Conservation (phyloP, 2,329 filamentous ascomycete genomes). For the Diaporthe batatas region DNA sequence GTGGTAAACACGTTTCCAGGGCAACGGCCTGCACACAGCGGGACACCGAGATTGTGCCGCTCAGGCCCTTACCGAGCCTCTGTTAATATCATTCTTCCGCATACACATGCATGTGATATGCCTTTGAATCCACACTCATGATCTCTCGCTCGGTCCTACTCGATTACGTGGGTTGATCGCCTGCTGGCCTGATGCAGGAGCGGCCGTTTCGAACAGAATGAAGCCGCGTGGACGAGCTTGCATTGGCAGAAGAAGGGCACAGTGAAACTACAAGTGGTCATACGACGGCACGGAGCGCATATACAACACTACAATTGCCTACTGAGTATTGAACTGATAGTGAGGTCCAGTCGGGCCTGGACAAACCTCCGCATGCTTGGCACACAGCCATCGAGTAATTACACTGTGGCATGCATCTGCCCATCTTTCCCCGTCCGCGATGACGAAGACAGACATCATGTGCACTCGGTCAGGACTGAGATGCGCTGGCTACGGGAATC, state of each 20-base stretch:
- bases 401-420: not conserved
- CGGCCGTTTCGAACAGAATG: not conserved
- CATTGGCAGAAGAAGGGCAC: not conserved
- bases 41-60: not conserved
- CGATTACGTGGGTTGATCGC: too few relatives aligned
- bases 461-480: not conserved
- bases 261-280: not conserved
- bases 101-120: too few relatives aligned
- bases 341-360: not conserved
- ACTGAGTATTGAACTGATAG: not conserved
- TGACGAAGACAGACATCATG: conserved; percentile 14
- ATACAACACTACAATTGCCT: not conserved
- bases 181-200: not conserved
- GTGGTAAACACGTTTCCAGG: conserved; percentile 33
- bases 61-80: too few relatives aligned
- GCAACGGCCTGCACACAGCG: conserved; percentile 26
- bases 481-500: not conserved
- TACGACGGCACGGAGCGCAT: not conserved
- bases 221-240: not conserved
- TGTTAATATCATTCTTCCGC: too few relatives aligned
- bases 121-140: not conserved
- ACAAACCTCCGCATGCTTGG: not conserved
- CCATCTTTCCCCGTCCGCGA: not conserved
- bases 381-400: not conserved
- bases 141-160: too few relatives aligned